Base-by-base conservation (phyloP, 1,139 yeast genomes). In the Petasospora fabianii region DNA sequence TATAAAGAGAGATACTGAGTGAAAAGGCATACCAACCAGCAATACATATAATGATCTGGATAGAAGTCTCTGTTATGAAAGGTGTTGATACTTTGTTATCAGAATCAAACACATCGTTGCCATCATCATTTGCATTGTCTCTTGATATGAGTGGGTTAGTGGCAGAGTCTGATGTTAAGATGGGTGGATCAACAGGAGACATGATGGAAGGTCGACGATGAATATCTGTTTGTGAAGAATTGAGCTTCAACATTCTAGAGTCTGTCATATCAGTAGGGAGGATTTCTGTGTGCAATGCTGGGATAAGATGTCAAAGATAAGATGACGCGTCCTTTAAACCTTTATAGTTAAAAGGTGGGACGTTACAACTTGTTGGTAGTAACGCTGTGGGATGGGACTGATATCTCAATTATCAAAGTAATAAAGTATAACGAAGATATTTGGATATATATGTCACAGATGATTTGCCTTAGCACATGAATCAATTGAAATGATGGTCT, bases 1-100 rank as follows among this genome's bases (percentile, higher is more conserved):
- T 92, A 66, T 92, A 92, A 26, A 90, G 69, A n/a, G 95, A 84
- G 22, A 90, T 76, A 12, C 86, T 64, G 44, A 87, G 71, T 12
- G 95, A 83, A 47, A 79, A 79, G 14, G 69, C 43, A 53, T 77
- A 78, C 85, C 71, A 67, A 13, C 72, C 70, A 7, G 44, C 21
- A 5, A 65, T 64, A 13, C 49, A 47, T 3, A 37, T 19, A 12
- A 45, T 34, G 13, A 47, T 34, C 26, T 47, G 48, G 8, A 44
- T 13, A 3, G 44, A 41, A 17, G 41, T 42, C 6, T 46, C 48
- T 4, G 41, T 44, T 29, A 44, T 33, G 26, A 38, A 38, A 3
- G 45, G 32, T 3, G 37, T 24, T n/a, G 18, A 18, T 3, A 17
- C 15, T n/a, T 11, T 30, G 11, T 34, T 38, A 21, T 32, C 37